A percentile compares a stretch with the other conserved stretches of the same genome.
Evolutionary conservation across 805 yeast species (phyloP).

Genomic region (Ogataea neopini): DNA sequence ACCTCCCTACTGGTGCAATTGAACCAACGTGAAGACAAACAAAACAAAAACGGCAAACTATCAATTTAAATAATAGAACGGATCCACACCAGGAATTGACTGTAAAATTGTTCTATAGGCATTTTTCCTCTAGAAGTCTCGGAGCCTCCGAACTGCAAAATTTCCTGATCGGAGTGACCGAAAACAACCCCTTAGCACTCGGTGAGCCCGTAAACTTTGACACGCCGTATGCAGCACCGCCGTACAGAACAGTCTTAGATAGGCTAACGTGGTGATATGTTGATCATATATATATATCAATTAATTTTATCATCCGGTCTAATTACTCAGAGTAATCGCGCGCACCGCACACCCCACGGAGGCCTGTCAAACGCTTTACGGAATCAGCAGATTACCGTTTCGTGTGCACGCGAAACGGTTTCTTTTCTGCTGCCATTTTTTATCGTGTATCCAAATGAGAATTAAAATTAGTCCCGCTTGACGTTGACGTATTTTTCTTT

Average conservation of each 20-base stretch:
- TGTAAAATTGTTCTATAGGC: background rate
- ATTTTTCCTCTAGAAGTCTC: background rate
- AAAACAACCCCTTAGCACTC: background rate
- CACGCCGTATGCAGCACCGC: background rate
- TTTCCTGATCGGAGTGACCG: slow-evolving; percentile 2
- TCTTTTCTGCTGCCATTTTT: background rate
- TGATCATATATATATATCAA: too few species aligned
- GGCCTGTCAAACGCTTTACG: too few species aligned
- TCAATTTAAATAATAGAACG: too few species aligned
- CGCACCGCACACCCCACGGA: too few species aligned
- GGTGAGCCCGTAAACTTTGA: background rate
- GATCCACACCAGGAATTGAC: too few species aligned
- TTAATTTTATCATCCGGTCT: too few species aligned
- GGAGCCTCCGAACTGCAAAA: slow-evolving; percentile 4
- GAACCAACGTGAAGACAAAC: too few species aligned
- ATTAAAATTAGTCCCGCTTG: background rate
- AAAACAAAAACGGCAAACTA: too few species aligned
- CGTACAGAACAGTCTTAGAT: background rate
- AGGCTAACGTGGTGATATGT: background rate
- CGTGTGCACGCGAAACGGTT: background rate
- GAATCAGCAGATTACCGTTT: too few species aligned
- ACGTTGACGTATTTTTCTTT: background rate
- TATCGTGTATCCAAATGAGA: background rate
- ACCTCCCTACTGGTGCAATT: background rate
- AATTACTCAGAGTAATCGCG: too few species aligned